A percentile compares a stretch with the other conserved stretches of the same genome.
phyloP scores from a whole-genome alignment of 176 grass and related monocot genomes.

The Aegilops speltoides region DNA sequence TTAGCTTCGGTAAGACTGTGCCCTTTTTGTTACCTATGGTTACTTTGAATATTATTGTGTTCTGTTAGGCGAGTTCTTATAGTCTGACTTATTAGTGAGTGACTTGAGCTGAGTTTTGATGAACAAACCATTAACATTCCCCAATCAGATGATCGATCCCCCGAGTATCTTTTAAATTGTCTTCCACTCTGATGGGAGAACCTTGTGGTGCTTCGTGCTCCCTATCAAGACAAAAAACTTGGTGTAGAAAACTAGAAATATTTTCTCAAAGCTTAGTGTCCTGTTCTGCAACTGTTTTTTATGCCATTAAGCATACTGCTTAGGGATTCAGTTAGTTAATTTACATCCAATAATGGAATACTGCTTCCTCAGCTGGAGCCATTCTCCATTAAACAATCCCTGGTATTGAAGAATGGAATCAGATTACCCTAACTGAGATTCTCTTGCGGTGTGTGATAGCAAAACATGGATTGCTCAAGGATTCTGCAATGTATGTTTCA shows the following conservation, averaged over 20 bases:
- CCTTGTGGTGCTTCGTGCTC: neutral
- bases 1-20: slow-evolving; percentile 44
- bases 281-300: neutral
- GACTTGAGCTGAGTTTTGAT: neutral
- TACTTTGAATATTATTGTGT: neutral
- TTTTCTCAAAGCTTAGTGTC: neutral
- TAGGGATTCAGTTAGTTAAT: no score
- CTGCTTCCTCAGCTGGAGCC: no score
- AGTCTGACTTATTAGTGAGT: neutral
- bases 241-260: neutral
- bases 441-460: no score
- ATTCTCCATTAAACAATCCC: no score
- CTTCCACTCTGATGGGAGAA: neutral
- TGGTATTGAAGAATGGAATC: no score
- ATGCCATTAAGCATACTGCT: neutral
- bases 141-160: neutral
- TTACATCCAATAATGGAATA: no score
- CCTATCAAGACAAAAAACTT: neutral
- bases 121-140: slow-evolving; percentile 12
- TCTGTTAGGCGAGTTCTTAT: neutral
- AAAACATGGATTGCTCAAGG: slow-evolving; percentile 69
- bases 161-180: neutral
- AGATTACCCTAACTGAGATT: slow-evolving; percentile 28
- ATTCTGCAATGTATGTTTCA: slow-evolving; percentile 46
- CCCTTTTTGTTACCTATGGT: neutral